Conservation (phyloP, 257 asterid genomes). For the Paraleonurus japonicus region DNA sequence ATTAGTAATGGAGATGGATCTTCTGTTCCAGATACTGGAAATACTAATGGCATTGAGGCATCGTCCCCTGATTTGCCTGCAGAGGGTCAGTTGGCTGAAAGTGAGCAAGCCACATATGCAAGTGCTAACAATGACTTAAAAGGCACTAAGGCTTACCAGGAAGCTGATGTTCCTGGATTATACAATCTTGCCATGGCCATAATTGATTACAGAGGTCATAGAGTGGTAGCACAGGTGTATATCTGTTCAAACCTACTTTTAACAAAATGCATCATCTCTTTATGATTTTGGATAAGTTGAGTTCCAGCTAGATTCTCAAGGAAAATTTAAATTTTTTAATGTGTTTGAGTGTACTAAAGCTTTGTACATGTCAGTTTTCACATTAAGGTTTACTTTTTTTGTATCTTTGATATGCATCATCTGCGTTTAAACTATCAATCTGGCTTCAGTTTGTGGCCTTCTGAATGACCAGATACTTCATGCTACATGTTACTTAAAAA, state of each 20-base stretch:
- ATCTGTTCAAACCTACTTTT: constrained; percentile 1
- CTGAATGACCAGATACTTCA: not conserved
- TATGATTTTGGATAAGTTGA: not conserved
- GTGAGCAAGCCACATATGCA: constrained; percentile 98
- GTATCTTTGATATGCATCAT: constrained; percentile 5
- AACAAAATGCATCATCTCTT: not conserved
- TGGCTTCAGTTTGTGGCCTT: not conserved
- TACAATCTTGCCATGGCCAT: constrained; percentile 97
- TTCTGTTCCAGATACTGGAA: constrained; percentile 37
- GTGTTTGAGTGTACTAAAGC: not conserved
- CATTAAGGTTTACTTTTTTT: not conserved
- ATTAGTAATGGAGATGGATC: constrained; percentile 37
- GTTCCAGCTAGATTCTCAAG: not conserved
- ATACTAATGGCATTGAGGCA: constrained; percentile 35
- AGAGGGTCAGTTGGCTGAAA: constrained; percentile 80
- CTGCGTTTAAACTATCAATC: not conserved
- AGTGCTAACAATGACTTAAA: constrained; percentile 95
- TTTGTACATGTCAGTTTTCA: not conserved
- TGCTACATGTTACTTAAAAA: not conserved
- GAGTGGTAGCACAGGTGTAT: constrained; percentile 95
- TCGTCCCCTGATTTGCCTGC: constrained; percentile 47
- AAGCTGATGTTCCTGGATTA: constrained; percentile 89
- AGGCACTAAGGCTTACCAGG: constrained; percentile 98
- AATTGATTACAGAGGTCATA: constrained; percentile 95
- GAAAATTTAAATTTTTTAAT: not conserved